Percentiles rank a stretch among this genome's conserved stretches.
These are phyloP conservation scores for Eurotiales sp. DNA, from an alignment of 2,329 filamentous ascomycete genomes.

Conservation along the genomic window DNA sequence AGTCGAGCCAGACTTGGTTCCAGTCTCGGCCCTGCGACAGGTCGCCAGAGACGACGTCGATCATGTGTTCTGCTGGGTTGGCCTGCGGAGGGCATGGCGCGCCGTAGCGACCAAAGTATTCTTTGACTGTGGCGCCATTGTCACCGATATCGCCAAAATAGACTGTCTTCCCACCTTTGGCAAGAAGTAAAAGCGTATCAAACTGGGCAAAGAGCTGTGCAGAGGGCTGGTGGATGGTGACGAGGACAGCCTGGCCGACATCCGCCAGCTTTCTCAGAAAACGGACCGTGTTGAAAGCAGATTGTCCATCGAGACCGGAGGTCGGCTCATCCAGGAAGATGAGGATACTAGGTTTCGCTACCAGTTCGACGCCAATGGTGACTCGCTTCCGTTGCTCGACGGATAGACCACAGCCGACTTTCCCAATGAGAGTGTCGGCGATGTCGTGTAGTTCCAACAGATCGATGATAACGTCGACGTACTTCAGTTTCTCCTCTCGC, in stretches of 20 bases:
- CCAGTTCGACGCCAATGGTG: conserved; percentile 69
- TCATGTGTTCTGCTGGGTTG: conserved; percentile 60
- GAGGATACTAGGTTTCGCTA: conserved; percentile 62
- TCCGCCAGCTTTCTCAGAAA: conserved; percentile 63
- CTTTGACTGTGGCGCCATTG: conserved; percentile 58
- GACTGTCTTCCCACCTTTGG: conserved; percentile 65
- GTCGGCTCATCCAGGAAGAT: conserved; percentile 70
- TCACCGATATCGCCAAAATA: conserved; percentile 68
- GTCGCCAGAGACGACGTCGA: conserved; percentile 47
- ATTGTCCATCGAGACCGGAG: conserved; percentile 64
- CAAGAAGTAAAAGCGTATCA: conserved; percentile 64
- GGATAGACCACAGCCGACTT: conserved; percentile 43
- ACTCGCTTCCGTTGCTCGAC: conserved; percentile 67
- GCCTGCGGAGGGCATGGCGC: conserved; percentile 59
- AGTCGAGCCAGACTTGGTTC: conserved; percentile 68
- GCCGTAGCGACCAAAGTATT: conserved; percentile 64
- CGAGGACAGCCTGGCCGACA: conserved; percentile 65
- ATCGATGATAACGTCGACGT: conserved; percentile 62
- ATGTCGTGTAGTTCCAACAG: conserved; percentile 61
- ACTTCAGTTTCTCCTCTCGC: conserved; percentile 58
- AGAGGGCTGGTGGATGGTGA: conserved; percentile 68
- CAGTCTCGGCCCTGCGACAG: conserved; percentile 58
- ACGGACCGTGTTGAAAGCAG: conserved; percentile 62
- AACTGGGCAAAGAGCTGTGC: conserved; percentile 66
- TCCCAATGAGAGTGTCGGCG: conserved; percentile 59